Conservation (phyloP, 2,329 filamentous ascomycete genomes). For the Fusarium musae region DNA sequence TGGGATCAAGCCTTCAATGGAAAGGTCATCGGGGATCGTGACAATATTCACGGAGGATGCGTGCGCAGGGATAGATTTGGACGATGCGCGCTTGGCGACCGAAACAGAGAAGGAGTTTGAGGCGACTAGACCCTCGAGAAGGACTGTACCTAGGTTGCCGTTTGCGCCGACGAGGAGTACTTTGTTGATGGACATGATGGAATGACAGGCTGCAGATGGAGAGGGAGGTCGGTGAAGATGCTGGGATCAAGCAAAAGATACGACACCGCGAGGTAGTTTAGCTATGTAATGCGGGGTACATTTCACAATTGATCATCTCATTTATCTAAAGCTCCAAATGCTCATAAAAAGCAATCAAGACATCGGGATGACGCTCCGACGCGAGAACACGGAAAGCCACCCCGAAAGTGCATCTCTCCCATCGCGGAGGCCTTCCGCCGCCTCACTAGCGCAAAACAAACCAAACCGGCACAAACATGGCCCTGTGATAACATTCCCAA, state of each 20-base stretch:
- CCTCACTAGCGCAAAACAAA: neutral
- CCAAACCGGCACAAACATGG: neutral
- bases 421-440: constrained; percentile 12
- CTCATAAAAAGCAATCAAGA: neutral
- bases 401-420: constrained; percentile 6
- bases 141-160: constrained; percentile 54
- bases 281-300: constrained; percentile 10
- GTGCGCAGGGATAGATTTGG: constrained; percentile 45
- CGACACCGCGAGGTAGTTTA: constrained; percentile 26
- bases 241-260: neutral
- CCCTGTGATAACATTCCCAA: neutral
- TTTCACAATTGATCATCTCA: constrained; percentile 9
- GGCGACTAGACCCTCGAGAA: constrained; percentile 52
- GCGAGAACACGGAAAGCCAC: constrained; percentile 10
- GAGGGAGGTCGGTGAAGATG: neutral
- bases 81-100: constrained; percentile 61
- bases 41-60: constrained; percentile 36
- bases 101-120: constrained; percentile 61
- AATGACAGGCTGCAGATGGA: neutral
- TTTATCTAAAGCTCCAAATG: neutral
- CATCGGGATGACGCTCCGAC: constrained; percentile 21
- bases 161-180: constrained; percentile 51
- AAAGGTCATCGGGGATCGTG: constrained; percentile 45
- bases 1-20: constrained; percentile 53
- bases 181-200: constrained; percentile 44